phyloP scores from a whole-genome alignment of 2,329 filamentous ascomycete genomes.

The Gnomoniopsis smithogilvyi region DNA sequence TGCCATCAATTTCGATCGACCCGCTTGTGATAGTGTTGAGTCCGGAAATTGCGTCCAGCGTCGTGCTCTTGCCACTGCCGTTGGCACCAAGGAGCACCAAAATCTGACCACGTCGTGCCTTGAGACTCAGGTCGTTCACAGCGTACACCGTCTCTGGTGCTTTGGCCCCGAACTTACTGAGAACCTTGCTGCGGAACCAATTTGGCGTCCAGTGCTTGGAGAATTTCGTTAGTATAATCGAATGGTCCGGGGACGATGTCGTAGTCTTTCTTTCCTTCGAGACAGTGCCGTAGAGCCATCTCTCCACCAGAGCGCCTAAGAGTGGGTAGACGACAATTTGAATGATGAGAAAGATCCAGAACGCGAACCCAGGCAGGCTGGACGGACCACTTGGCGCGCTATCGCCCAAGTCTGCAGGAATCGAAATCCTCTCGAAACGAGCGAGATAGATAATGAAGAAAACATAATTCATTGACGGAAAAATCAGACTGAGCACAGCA shows the following conservation, averaged over 20 bases:
- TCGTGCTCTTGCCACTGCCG: conserved; percentile 87
- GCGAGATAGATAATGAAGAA: conserved; percentile 76
- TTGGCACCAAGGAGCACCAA: conserved; percentile 85
- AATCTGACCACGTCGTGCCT: conserved; percentile 75
- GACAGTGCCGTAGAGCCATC: conserved; percentile 70
- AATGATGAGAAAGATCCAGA: conserved; percentile 70
- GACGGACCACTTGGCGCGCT: conserved; percentile 64
- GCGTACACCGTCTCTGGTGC: conserved; percentile 64
- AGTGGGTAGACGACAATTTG: conserved; percentile 78
- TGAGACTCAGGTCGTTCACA: conserved; percentile 69
- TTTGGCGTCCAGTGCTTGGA: conserved; percentile 75
- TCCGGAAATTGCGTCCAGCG: conserved; percentile 82
- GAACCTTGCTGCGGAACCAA: conserved; percentile 44
- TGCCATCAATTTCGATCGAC: conserved; percentile 72
- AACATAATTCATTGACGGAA: conserved; percentile 84
- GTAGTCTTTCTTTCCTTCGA: conserved; percentile 48
- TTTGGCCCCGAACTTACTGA: conserved; percentile 6
- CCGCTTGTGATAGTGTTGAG: conserved; percentile 75
- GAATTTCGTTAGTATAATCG: conserved; percentile 70
- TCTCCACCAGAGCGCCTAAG: conserved; percentile 71
- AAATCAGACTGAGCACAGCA: conserved; percentile 69
- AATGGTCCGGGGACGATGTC: conserved; percentile 31
- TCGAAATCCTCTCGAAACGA: conserved; percentile 65
- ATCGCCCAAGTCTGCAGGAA: conserved; percentile 58
- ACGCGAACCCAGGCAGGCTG: conserved; percentile 38